Percentiles rank a stretch among this genome's conserved stretches.
Conservation (phyloP, 2,329 filamentous ascomycete species). For the Sphaerulina populicola region DNA sequence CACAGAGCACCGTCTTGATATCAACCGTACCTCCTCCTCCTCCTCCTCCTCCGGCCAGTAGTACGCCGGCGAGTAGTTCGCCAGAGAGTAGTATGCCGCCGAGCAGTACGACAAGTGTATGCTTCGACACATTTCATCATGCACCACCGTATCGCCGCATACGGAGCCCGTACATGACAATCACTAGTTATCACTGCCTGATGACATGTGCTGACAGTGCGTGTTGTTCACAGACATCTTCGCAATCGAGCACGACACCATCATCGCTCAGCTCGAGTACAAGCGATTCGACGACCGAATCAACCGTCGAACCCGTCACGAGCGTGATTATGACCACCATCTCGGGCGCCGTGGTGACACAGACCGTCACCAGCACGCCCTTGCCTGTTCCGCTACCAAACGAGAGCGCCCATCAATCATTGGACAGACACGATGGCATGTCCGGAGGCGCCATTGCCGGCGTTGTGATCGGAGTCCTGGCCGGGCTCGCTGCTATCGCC, state of each 20-base stretch:
- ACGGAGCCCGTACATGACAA: constrained; percentile 6
- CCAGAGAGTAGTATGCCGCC: not conserved
- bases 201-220: constrained; percentile 15
- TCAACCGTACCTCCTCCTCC: constrained; percentile 20
- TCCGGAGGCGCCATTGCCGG: constrained; percentile 39
- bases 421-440: constrained; percentile 21
- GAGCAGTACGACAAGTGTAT: constrained; percentile 20
- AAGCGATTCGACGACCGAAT: constrained; percentile 17
- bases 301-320: constrained; percentile 25
- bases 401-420: constrained; percentile 18
- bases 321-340: constrained; percentile 37
- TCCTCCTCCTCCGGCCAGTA: too few species aligned
- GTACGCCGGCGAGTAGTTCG: too few species aligned
- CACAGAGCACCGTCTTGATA: constrained; percentile 23
- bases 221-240: constrained; percentile 4
- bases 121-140: constrained; percentile 22
- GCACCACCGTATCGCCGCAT: constrained; percentile 11
- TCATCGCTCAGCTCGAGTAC: constrained; percentile 18
- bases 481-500: constrained; percentile 33
- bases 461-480: constrained; percentile 39
- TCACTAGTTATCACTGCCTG: constrained; percentile 4
- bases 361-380: constrained; percentile 39
- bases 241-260: constrained; percentile 12
- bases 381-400: constrained; percentile 18
- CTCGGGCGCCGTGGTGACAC: constrained; percentile 38